Percentiles rank a stretch among this genome's conserved stretches.
Evolutionary conservation across 495 filamentous ascomycete genomes (phyloP).

Genomic region (Penicillium antarcticum): DNA sequence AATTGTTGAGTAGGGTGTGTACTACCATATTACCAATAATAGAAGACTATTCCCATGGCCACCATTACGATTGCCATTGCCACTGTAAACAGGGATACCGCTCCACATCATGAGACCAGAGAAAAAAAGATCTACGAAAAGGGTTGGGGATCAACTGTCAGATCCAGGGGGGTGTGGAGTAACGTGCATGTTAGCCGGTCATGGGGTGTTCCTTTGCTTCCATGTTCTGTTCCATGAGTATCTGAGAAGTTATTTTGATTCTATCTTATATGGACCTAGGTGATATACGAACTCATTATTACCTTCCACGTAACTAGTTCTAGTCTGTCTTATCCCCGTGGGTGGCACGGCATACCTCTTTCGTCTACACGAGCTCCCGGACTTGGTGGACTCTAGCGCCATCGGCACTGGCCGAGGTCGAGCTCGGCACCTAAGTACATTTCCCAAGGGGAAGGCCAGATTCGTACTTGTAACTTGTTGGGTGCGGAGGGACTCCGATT

Average conservation of each 20-base stretch:
- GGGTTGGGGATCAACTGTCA: conserved; percentile 17
- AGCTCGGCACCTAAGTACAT: background rate
- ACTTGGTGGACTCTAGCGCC: background rate
- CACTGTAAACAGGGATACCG: background rate
- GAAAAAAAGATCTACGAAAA: conserved; percentile 18
- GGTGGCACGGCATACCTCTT: background rate
- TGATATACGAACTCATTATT: too few relatives aligned
- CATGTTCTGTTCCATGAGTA: too few relatives aligned
- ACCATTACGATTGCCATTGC: background rate
- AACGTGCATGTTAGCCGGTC: background rate
- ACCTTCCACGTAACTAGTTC: too few relatives aligned
- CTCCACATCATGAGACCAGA: conserved; percentile 21
- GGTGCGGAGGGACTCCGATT: conserved; percentile 12
- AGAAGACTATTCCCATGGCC: background rate
- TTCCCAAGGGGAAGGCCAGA: too few relatives aligned
- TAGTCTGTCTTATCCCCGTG: too few relatives aligned
- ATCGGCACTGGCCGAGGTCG: background rate
- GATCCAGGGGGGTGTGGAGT: conserved; percentile 11
- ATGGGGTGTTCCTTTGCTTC: background rate
- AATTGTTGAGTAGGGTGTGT: background rate
- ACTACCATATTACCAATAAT: too few relatives aligned
- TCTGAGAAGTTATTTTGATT: too few relatives aligned
- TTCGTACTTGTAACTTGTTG: background rate
- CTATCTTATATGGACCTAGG: too few relatives aligned
- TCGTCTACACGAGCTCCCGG: background rate